Base-by-base conservation (phyloP, 2,329 filamentous ascomycete genomes). In the Colletotrichum nymphaeae region DNA sequence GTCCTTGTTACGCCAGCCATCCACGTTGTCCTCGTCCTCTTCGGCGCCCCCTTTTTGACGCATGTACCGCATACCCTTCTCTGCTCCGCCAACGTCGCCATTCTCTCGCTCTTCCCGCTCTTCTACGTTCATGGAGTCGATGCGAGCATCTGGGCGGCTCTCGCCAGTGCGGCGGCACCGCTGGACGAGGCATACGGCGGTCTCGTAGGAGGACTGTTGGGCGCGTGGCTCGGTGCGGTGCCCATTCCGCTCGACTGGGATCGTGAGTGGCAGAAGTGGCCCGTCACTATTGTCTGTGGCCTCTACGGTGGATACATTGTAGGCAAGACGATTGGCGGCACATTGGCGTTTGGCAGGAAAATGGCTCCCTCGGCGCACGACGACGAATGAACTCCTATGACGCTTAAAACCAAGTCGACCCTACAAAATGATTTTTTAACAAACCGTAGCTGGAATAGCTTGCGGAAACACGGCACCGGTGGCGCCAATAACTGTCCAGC, bases 231-330 rank as follows among this genome's bases (percentile, higher is more conserved):
- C 55, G 97, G 97, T 4, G 97, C 97, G 8, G 91, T 98, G 66
- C 97, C 97, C 0, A 98, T 99, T 77, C 97, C 97, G 2, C 86
- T 99, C 76, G 97, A 99, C 82, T 98, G 96, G 96, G 97, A 99
- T 82, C 92, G 97, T n/a, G 95, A 97, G 78, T 99, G 97, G 97
- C 97, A 99, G 89, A 94, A 93, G 82, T 99, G 96, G 94, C 97
- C 97, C 0, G 93, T 98, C 60, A 99, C 97, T 0, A 93, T 99
- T 72, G 84, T 98, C 5, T 91, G 90, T 2, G 97, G 97, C 3
- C 88, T 93, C 22, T 98, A 97, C 82, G 83, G 90, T 6, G 97
- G 97, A 1, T 95, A 94, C 82, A 87, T 90, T 1, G 76, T 94
- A 14, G 95, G 95, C 1, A 92, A 93, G 80, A 78, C 90, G 68